Base-by-base conservation (phyloP, 305 asterid genomes). In the Rubia occidens region DNA sequence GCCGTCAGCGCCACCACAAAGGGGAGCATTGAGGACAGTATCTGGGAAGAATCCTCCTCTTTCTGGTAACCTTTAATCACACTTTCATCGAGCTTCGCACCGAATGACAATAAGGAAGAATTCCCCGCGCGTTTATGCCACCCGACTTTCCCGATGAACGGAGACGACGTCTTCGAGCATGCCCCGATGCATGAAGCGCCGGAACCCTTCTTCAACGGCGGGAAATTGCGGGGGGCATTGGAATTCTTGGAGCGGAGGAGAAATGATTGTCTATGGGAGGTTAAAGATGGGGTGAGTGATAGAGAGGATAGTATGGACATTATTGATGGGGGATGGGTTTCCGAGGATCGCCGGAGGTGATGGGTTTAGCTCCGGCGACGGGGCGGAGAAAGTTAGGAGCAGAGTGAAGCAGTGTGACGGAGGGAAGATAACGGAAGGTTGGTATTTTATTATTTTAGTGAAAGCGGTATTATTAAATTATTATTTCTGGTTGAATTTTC, bases 1-100 rank as follows among this genome's bases (percentile, higher is more conserved):
- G 95, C 91, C 20, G 97, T 94, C 43, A 88, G 80, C 42, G 91
- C 95, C 64, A 94, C 97, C 63, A 89, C 97, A 74, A 89, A 86
- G 9, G 96, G 98, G 44, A 90, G 91, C 82, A 89, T 74, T 70
- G 95, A 95, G 63, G 95, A 90, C 42, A 94, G 65, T 7, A 77
- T 45, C 59, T 90, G 88, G 11, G 98, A 88, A 72, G 81, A 82
- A 75, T 84, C 93, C 37, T 71, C 61, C 62, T 87, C 83, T 9
- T 47, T 82, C 29, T 9, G 35, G 67, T 82, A 90, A 59, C 75
- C 80, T 67, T 79, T 85, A 43, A 66, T 77, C 2, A 68, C 72
- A 47, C 75, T 21, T 32, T 49, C 56, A 64, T 76, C 76, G 1
- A 85, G 77, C 70, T 79, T 81, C 49, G 78, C 78, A 9, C 96